Base-by-base conservation (phyloP, 2,329 filamentous ascomycete genomes). In the Talaromyces sp. region DNA sequence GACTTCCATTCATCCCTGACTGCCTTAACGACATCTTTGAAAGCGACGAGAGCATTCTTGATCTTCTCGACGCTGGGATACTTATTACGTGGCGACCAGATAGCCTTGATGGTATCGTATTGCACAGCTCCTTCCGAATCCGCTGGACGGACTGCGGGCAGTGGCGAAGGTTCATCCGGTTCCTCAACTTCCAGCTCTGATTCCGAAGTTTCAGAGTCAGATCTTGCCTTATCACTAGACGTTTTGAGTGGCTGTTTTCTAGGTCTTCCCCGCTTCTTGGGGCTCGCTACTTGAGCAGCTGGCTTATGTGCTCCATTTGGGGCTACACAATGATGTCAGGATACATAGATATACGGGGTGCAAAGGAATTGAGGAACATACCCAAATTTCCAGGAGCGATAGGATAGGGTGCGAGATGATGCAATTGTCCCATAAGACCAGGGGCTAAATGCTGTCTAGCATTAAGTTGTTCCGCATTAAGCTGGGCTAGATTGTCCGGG, bases 1-100 rank as follows among this genome's bases (percentile, higher is more conserved):
- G 79, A 75, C 69, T 86, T 86, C 85, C 85, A 88, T 40, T 82
- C 77, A 70, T 88, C 85, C 63, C 85, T 81, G 62, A 88, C 81
- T 6, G 79, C 79, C 69, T 84, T 84, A 64, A 87, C 76, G 50
- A 87, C 76, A 56, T 87, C 84, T 77, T 85, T 86, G 69, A 85
- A 84, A 48, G 82, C 79, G 57, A 80, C 79, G 66, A 88, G 76
- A 50, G 82, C 82, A 65, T 74, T 76, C 66, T 84, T 82, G 63
- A 88, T 82, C 64, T 81, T 81, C 28, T 83, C 80, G 16, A 79
- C 75, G 61, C 77, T 75, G 21, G 81, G 76, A 35, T 76, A 72
- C 64, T 80, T 81, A 65, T 82, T 83, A 64, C 81, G 81, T 52
- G 83, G 81, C 56, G 79, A 81, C 85, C 86, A 88, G 11, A 86